Evolutionary conservation across 352 stramenopile species (phyloP).

Genomic region (Pythium monospermum): DNA sequence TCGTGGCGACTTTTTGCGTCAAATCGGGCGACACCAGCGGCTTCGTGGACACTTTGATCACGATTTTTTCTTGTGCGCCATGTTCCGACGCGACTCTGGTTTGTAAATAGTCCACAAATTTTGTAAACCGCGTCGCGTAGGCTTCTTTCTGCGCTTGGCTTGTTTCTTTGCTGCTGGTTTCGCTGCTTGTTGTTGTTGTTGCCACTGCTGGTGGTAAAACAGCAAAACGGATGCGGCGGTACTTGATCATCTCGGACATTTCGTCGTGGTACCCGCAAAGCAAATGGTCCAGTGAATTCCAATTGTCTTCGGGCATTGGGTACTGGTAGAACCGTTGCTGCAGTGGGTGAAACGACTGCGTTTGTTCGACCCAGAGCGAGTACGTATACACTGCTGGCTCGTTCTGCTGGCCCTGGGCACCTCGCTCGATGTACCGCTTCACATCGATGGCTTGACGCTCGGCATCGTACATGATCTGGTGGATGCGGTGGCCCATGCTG

Average conservation of each 20-base stretch:
- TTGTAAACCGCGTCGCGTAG: slow-evolving; percentile 48
- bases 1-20: slow-evolving; percentile 1
- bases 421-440: slow-evolving; percentile 62
- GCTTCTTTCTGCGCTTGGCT: slow-evolving; percentile 18
- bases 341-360: slow-evolving; percentile 61
- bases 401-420: slow-evolving; percentile 24
- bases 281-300: slow-evolving; percentile 72
- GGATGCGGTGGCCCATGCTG: slow-evolving; percentile 78
- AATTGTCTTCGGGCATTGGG: slow-evolving; percentile 68
- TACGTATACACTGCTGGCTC: slow-evolving; percentile 54
- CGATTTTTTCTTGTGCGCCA: slow-evolving; percentile 43
- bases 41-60: slow-evolving; percentile 36
- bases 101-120: slow-evolving; percentile 65
- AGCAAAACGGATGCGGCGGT: slow-evolving; percentile 61
- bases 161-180: not conserved
- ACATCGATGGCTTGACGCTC: slow-evolving; percentile 74
- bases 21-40: slow-evolving; percentile 10
- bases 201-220: slow-evolving; percentile 57
- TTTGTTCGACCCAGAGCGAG: slow-evolving; percentile 62
- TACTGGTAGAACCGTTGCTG: slow-evolving; percentile 72
- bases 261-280: slow-evolving; percentile 72
- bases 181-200: no score
- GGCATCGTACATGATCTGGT: slow-evolving; percentile 75
- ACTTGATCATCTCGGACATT: slow-evolving; percentile 70
- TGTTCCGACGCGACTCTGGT: slow-evolving; percentile 47